Evolutionary conservation across 352 stramenopile species (phyloP).

Genomic region (Phytophthora chlamydospora): DNA sequence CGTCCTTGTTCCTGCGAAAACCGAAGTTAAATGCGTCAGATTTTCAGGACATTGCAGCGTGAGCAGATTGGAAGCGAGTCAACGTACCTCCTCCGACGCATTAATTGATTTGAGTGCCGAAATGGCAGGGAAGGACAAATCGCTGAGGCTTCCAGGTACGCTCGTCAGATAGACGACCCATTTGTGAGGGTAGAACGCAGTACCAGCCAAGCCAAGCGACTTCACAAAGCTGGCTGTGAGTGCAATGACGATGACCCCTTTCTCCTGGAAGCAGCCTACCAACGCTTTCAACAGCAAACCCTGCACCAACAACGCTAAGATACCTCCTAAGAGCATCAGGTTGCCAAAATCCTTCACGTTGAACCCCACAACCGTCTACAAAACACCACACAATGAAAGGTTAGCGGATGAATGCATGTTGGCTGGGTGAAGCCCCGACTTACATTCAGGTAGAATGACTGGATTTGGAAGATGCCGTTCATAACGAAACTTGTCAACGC

Average conservation of each 20-base stretch:
- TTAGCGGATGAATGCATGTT: background rate
- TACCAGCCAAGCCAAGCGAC: slow-evolving; percentile 43
- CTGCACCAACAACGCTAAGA: slow-evolving; percentile 65
- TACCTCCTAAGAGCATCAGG: slow-evolving; percentile 64
- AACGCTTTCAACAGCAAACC: slow-evolving; percentile 63
- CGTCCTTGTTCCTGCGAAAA: slow-evolving; percentile 68
- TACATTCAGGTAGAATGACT: slow-evolving; percentile 81
- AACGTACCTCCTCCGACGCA: slow-evolving; percentile 52
- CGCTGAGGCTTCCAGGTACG: slow-evolving; percentile 48
- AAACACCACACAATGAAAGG: background rate
- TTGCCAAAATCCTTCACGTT: slow-evolving; percentile 69
- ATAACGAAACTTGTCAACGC: slow-evolving; percentile 70
- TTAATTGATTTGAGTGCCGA: slow-evolving; percentile 42
- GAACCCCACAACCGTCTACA: slow-evolving; percentile 72
- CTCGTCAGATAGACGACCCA: slow-evolving; percentile 61
- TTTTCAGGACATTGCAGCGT: too few relatives aligned
- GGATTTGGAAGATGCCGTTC: slow-evolving; percentile 68
- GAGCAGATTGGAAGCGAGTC: background rate
- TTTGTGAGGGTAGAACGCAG: slow-evolving; percentile 66
- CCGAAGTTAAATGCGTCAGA: background rate
- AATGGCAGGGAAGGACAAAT: slow-evolving; percentile 70
- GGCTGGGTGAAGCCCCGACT: slow-evolving; percentile 1
- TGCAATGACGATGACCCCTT: slow-evolving; percentile 72
- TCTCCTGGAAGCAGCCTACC: slow-evolving; percentile 70
- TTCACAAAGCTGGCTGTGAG: slow-evolving; percentile 54